Base-by-base conservation (phyloP, 2,329 filamentous ascomycete genomes). In the Rugonectria rugulosa region DNA sequence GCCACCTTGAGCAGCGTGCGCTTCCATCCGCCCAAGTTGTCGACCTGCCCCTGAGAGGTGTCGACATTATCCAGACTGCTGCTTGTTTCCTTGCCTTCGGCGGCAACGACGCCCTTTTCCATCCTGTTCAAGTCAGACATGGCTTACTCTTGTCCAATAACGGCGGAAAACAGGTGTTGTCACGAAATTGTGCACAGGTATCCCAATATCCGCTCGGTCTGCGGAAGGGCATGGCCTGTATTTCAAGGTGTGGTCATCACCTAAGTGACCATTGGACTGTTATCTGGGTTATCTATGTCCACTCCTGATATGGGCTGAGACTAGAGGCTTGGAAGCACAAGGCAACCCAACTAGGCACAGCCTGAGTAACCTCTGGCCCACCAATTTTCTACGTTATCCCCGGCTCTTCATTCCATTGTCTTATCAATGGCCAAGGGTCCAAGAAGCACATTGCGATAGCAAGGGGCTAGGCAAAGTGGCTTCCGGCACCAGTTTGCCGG, bases 181-280 rank as follows among this genome's bases (percentile, higher is more conserved):
- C n/a, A n/a, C n/a, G n/a, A n/a, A n/a, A n/a, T n/a, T n/a, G n/a
- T n/a, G n/a, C n/a, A n/a, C n/a, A 45, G 32, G 41, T 20, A 21
- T 19, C 10, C n/a, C 27, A 15, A 15, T 42, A 43, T 46, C 51
- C 43, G 37, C 34, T 10, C 21, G 19, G 24, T 46, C 34, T 38
- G 32, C 23, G 45, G 37, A 47, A 43, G 50, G 50, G 47, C 37
- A 37, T 37, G 36, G 37, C 29, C 42, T 47, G 43, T 54, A 54
- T 54, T 54, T 54, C 43, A 36, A 54, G 38, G 37, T 23, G 43
- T 48, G 23, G 31, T 34, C 51, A 48, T 54, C 48, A 21, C 38
- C 32, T 46, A 6, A 41, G n/a, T 42, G 17, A 21, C 20, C 43
- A 54, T 42, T 43, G 43, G 51, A 17, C 29, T 26, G 36, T 36